Evolutionary conservation across 208 protist genomes (phyloP).

Genomic region (Vickermania ingenoplastis): DNA sequence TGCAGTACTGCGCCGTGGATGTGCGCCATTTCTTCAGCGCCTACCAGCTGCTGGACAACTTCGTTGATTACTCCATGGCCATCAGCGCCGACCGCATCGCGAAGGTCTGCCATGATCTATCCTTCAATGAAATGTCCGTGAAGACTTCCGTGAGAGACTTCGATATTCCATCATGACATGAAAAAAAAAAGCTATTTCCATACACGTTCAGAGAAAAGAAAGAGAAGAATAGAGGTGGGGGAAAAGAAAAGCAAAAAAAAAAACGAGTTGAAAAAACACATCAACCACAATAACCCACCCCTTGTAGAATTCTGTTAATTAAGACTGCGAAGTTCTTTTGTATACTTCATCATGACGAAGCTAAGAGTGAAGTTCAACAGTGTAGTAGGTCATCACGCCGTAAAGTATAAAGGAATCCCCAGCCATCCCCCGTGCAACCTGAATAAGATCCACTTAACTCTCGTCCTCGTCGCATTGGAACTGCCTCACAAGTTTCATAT

Average conservation of each 20-base stretch:
- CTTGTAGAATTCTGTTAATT: not conserved
- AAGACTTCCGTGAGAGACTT: no score
- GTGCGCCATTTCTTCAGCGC: slow-evolving; percentile 59
- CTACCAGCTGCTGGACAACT: slow-evolving; percentile 15
- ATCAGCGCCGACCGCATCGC: slow-evolving; percentile 18
- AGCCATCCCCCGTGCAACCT: no score
- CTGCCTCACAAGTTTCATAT: no score
- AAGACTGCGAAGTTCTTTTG: slow-evolving; percentile 2
- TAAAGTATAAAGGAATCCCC: no score
- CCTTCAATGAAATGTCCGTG: not conserved
- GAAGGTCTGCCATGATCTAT: slow-evolving; percentile 17
- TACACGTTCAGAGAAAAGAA: not conserved
- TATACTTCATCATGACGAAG: no score
- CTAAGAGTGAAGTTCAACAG: no score
- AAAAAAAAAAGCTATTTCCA: not conserved
- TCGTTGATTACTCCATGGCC: slow-evolving; percentile 13
- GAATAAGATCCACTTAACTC: no score
- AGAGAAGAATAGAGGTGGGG: slow-evolving; percentile 1
- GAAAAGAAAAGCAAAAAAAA: no score
- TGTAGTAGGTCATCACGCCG: no score
- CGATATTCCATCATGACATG: not conserved
- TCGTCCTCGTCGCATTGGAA: no score
- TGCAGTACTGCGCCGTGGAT: slow-evolving; percentile 52
- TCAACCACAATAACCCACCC: no score
- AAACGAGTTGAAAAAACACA: no score